Evolutionary conservation across 345 rosid genomes (phyloP).

Genomic region (Erodium maritimum): DNA sequence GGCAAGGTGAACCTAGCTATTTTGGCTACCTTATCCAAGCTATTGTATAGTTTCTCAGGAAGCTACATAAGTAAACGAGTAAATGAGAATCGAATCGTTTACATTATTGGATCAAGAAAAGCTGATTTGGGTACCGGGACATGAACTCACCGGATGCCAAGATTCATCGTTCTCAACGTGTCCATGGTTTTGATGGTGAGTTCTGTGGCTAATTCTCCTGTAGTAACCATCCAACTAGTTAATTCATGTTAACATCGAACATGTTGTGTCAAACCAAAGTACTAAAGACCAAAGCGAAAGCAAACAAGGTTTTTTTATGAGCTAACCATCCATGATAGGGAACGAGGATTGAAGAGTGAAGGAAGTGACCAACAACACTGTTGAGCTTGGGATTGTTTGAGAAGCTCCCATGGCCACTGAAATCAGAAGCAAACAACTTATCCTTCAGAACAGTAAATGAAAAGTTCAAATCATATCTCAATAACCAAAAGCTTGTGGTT

Average conservation of each 20-base stretch:
- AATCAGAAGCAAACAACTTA: background rate
- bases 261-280: too few relatives aligned
- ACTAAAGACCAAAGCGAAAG: too few relatives aligned
- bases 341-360: constrained; percentile 83
- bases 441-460: too few relatives aligned
- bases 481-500: too few relatives aligned
- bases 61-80: too few relatives aligned
- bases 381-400: constrained; percentile 57
- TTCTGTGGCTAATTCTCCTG: constrained; percentile 96
- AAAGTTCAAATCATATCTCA: too few relatives aligned
- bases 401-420: constrained; percentile 94
- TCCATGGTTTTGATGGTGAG: constrained; percentile 94
- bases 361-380: constrained; percentile 68
- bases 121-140: too few relatives aligned
- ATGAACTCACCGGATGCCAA: constrained; percentile 58
- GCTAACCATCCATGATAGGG: constrained; percentile 95
- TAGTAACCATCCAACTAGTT: background rate
- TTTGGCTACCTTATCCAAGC: constrained; percentile 32
- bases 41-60: constrained; percentile 48
- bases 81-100: too few relatives aligned
- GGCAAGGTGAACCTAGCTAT: constrained; percentile 67
- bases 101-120: constrained; percentile 28
- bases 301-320: too few relatives aligned
- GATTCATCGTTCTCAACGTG: constrained; percentile 94
- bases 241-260: too few relatives aligned